phyloP scores from a whole-genome alignment of 176 grass and related monocot species.

The Saccharum officinarum region DNA sequence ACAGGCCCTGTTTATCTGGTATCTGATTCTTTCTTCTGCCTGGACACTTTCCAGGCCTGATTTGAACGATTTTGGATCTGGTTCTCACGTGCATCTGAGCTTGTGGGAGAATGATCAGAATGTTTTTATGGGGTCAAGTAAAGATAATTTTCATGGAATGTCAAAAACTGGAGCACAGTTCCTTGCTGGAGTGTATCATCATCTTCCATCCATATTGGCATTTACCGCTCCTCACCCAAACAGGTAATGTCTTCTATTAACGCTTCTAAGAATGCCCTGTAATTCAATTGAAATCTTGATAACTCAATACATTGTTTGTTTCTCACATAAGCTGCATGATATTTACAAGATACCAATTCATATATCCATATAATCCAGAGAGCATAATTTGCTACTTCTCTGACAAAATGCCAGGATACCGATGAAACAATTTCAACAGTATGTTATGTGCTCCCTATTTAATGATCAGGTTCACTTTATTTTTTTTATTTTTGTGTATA shows the following conservation, averaged over 20 bases:
- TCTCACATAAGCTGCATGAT: not conserved
- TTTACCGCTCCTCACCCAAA: constrained; percentile 93
- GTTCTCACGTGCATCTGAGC: constrained; percentile 95
- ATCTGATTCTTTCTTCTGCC: constrained; percentile 33
- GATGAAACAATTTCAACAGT: not conserved
- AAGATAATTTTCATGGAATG: constrained; percentile 75
- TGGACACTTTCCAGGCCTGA: constrained; percentile 53
- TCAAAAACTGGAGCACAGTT: constrained; percentile 76
- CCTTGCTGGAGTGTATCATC: constrained; percentile 87
- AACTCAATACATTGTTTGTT: constrained; percentile 2
- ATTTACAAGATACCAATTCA: not conserved
- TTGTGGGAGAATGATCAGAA: constrained; percentile 81
- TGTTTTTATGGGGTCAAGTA: constrained; percentile 83
- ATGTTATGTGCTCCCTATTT: not conserved
- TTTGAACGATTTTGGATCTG: constrained; percentile 90
- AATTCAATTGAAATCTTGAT: constrained; percentile 16
- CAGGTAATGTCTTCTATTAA: constrained; percentile 54
- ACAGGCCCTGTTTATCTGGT: not conserved
- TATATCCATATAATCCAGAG: not conserved
- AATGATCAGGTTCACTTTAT: not conserved
- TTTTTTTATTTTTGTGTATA: constrained; percentile 26
- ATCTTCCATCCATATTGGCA: constrained; percentile 86
- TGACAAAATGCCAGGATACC: not conserved
- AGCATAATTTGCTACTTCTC: not conserved
- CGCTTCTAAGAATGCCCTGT: not conserved